Conservation (phyloP, 2,329 filamentous ascomycete species). For the Fusarium citri region DNA sequence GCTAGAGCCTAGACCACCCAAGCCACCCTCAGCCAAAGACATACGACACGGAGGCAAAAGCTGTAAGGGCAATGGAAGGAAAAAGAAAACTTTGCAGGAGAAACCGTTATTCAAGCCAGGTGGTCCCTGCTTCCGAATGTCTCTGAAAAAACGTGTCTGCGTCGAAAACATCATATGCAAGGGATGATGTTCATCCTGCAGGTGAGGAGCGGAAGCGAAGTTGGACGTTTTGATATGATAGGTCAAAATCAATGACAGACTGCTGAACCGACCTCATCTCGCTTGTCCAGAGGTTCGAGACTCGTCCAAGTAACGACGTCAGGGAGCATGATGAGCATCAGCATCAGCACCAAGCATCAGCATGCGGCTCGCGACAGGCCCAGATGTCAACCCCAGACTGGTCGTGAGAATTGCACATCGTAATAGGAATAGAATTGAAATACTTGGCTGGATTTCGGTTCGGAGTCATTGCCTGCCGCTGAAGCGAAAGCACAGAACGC, state of each 20-base stretch:
- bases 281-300: constrained; percentile 16
- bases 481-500: constrained; percentile 6
- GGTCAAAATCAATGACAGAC: constrained; percentile 9
- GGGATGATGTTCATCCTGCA: constrained; percentile 7
- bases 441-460: not conserved
- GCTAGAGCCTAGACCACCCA: constrained; percentile 16
- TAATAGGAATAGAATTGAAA: constrained; percentile 7
- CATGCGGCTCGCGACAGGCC: constrained; percentile 21
- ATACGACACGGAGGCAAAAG: constrained; percentile 14
- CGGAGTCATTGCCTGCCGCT: constrained; percentile 27
- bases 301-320: constrained; percentile 4
- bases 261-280: constrained; percentile 4
- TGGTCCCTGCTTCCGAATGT: constrained; percentile 32
- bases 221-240: constrained; percentile 10
- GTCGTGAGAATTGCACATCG: constrained; percentile 3
- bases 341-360: not conserved
- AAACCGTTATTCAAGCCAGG: constrained; percentile 25
- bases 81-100: constrained; percentile 4
- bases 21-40: constrained; percentile 8
- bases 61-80: not conserved
- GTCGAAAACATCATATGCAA: constrained; percentile 25
- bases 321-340: constrained; percentile 13
- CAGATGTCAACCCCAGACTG: constrained; percentile 15
- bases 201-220: not conserved
- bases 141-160: constrained; percentile 35